Percentiles rank a stretch among this genome's conserved stretches.
These are phyloP conservation scores for Volutella citrinella DNA, from an alignment of 2,329 filamentous ascomycete genomes.

Conservation along the genomic window DNA sequence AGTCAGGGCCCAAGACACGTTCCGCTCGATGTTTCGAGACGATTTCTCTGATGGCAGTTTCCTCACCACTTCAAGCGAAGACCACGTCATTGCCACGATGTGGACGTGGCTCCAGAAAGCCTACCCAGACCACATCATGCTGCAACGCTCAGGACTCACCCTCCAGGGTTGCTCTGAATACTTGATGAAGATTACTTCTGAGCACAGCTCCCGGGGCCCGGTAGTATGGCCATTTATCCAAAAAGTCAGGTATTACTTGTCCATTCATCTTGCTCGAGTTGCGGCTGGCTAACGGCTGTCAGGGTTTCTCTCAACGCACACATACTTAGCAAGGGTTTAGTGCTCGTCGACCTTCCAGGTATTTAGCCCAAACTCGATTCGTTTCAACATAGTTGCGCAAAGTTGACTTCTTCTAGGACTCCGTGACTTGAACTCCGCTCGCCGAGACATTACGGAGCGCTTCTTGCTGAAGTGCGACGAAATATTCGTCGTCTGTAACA, in stretches of 20 bases:
- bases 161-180: slow-evolving; percentile 30
- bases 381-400: no score
- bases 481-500: slow-evolving; percentile 43
- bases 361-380: slow-evolving; percentile 13
- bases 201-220: slow-evolving; percentile 15
- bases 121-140: slow-evolving; percentile 5
- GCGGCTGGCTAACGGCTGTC: slow-evolving; percentile 14
- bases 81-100: slow-evolving; percentile 17
- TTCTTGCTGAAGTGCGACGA: slow-evolving; percentile 44
- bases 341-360: slow-evolving; percentile 49
- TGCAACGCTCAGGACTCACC: slow-evolving; percentile 1
- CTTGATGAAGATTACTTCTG: slow-evolving; percentile 37
- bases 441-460: slow-evolving; percentile 41
- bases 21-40: slow-evolving; percentile 34
- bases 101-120: slow-evolving; percentile 19
- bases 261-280: no score
- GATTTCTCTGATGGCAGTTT: slow-evolving; percentile 16
- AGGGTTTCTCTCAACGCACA: slow-evolving; percentile 43
- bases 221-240: slow-evolving; percentile 43
- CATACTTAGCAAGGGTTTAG: slow-evolving; percentile 45
- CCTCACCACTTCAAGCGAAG: slow-evolving; percentile 13
- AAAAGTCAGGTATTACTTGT: slow-evolving; percentile 36
- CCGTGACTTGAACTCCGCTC: slow-evolving; percentile 43
- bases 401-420: slow-evolving; percentile 31
- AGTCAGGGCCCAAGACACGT: slow-evolving; percentile 34